phyloP scores from a whole-genome alignment of 164 flowering plant genomes.

The Chloranthus sessilifolius region DNA sequence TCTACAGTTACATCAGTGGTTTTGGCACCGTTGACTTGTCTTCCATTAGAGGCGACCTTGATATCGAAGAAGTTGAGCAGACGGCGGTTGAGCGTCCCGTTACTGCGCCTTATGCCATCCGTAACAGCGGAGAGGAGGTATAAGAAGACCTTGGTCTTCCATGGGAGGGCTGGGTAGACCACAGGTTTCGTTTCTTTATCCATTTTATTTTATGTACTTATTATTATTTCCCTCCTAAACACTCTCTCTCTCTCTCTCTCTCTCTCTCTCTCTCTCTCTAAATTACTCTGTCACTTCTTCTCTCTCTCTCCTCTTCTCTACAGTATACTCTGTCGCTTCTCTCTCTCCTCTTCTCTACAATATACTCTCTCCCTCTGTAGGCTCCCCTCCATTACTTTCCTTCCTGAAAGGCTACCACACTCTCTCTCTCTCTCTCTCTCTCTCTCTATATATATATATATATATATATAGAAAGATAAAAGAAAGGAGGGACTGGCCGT shows the following conservation, averaged over 20 bases:
- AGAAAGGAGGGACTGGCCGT: too few species aligned
- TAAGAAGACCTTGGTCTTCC: conserved; percentile 9
- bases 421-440: too few species aligned
- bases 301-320: neutral
- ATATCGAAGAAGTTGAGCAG: conserved; percentile 9
- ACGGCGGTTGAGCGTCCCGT: conserved; percentile 28
- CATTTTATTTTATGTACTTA: too few species aligned
- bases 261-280: too few species aligned
- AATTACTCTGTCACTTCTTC: neutral
- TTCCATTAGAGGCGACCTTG: neutral
- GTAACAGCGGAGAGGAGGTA: neutral
- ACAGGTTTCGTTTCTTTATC: too few species aligned
- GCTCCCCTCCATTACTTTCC: too few species aligned
- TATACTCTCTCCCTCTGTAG: too few species aligned
- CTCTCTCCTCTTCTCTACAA: neutral
- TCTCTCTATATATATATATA: too few species aligned
- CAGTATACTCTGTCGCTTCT: neutral
- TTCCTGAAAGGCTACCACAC: too few species aligned
- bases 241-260: neutral
- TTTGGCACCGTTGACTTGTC: conserved; percentile 12
- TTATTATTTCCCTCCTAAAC: neutral
- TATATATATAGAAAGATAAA: too few species aligned
- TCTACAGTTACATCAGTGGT: conserved; percentile 24
- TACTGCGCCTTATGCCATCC: conserved; percentile 11
- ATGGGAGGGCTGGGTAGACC: too few species aligned